Evolutionary conservation across 768 basidiomycete species (phyloP).

Genomic region (Termitomyces sp.): DNA sequence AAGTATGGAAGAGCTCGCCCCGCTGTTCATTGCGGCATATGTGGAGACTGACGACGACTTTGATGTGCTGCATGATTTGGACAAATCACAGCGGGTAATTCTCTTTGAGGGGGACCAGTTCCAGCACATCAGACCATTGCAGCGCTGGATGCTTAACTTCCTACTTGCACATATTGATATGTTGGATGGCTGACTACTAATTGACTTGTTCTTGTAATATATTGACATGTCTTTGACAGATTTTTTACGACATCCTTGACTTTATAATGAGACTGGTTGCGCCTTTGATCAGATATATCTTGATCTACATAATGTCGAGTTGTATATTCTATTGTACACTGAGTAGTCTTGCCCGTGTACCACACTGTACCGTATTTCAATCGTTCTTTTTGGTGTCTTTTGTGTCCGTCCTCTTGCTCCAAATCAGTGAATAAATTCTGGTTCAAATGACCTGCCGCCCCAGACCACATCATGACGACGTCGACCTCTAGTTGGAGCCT

Average conservation of each 20-base stretch:
- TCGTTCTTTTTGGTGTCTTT: constrained; percentile 20
- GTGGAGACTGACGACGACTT: not conserved
- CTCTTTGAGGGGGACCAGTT: not conserved
- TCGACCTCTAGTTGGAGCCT: too few species aligned
- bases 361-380: not conserved
- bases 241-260: not conserved
- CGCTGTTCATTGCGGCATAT: not conserved
- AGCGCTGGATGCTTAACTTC: not conserved
- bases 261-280: too few species aligned
- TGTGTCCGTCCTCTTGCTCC: too few species aligned
- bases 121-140: not conserved
- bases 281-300: too few species aligned
- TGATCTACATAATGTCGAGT: too few species aligned
- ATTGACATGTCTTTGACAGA: not conserved
- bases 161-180: not conserved
- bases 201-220: not conserved
- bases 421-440: too few species aligned
- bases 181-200: not conserved
- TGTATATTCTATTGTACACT: constrained; percentile 3
- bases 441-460: too few species aligned
- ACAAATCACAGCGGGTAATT: not conserved
- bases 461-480: too few species aligned
- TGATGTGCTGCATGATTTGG: not conserved
- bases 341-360: not conserved
- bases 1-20: not conserved